These are phyloP conservation scores for Solanum hybrid DNA, from an alignment of 305 asterid species.

Conservation along the genomic window DNA sequence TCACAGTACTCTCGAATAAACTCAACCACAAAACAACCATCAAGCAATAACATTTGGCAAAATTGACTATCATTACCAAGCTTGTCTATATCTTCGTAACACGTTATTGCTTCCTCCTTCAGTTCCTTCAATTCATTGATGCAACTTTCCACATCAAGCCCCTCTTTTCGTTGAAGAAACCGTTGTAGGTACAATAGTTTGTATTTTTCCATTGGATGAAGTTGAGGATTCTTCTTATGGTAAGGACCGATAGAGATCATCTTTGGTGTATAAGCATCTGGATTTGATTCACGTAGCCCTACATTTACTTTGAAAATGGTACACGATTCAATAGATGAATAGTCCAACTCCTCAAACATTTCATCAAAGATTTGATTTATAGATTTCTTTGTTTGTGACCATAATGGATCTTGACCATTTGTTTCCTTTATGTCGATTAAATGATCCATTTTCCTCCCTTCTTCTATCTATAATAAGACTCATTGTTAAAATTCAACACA, in stretches of 20 bases:
- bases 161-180: background rate
- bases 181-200: background rate
- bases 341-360: background rate
- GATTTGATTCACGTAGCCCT: conserved; percentile 2
- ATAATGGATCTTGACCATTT: too few species aligned
- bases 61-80: too few species aligned
- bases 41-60: background rate
- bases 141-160: background rate
- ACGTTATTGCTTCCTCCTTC: background rate
- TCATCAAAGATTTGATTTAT: background rate
- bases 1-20: background rate
- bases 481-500: too few species aligned
- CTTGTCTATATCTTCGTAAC: background rate
- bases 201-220: background rate
- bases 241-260: conserved; percentile 8
- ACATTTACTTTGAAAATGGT: conserved; percentile 5
- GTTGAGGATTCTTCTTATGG: background rate
- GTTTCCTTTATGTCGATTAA: too few species aligned
- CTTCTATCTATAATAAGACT: too few species aligned
- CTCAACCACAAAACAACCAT: background rate
- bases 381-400: too few species aligned
- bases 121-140: background rate
- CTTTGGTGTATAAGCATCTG: conserved; percentile 8
- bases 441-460: too few species aligned
- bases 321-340: background rate